A percentile compares a stretch with the other conserved stretches of the same genome.
phyloP scores from a whole-genome alignment of 2,329 filamentous ascomycete genomes.

The Botrytis squamosa region DNA sequence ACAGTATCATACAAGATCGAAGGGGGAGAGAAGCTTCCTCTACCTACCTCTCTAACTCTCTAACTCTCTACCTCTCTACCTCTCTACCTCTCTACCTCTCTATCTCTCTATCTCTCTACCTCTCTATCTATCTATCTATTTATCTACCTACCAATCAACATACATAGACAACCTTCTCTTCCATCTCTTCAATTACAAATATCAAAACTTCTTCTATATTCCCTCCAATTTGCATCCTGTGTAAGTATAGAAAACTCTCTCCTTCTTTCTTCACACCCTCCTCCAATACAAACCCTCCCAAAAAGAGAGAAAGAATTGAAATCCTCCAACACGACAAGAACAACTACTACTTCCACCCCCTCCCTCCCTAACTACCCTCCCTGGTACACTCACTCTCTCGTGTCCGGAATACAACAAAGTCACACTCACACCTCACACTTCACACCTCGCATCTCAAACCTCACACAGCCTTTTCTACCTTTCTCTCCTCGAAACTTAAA shows the following conservation, averaged over 20 bases:
- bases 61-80: neutral
- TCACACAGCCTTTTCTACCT: neutral
- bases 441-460: neutral
- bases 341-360: neutral
- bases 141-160: neutral
- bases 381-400: neutral
- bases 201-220: neutral
- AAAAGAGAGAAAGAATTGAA: neutral
- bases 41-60: neutral
- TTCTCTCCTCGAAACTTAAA: neutral
- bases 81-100: neutral
- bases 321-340: neutral
- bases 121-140: no score
- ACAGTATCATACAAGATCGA: neutral
- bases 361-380: neutral
- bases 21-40: neutral
- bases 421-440: neutral
- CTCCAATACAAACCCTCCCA: neutral
- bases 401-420: neutral
- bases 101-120: no score
- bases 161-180: neutral
- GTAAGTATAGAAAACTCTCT: neutral
- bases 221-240: neutral
- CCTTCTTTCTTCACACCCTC: neutral
- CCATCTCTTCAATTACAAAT: neutral